Conservation (phyloP, 176 grass and related monocot species). For the Eragrostis curvula region DNA sequence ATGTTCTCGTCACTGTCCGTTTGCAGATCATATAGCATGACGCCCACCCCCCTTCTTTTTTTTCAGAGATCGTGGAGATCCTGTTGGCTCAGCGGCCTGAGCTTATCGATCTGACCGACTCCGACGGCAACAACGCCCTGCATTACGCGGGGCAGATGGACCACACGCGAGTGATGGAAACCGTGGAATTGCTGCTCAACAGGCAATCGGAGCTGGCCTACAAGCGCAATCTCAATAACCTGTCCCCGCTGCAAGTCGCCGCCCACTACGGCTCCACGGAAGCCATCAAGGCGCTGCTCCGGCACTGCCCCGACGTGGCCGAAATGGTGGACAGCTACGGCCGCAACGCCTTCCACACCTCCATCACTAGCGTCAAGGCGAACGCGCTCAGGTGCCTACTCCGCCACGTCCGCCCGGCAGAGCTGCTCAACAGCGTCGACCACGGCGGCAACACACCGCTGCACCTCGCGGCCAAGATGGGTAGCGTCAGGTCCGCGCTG, state of each 20-base stretch:
- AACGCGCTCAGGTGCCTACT: constrained; percentile 56
- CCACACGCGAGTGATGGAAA: constrained; percentile 38
- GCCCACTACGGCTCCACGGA: constrained; percentile 47
- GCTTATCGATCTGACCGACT: constrained; percentile 41
- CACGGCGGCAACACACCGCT: constrained; percentile 45
- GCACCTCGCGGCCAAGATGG: constrained; percentile 50
- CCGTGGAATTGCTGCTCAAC: constrained; percentile 54
- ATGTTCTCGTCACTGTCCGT: background rate
- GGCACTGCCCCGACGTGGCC: constrained; percentile 47
- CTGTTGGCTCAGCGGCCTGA: constrained; percentile 37
- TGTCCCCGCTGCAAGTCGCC: constrained; percentile 61
- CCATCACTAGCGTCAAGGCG: constrained; percentile 42
- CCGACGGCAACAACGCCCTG: constrained; percentile 54
- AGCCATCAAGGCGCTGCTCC: constrained; percentile 53
- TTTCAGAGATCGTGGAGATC: constrained; percentile 58
- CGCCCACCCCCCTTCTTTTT: background rate
- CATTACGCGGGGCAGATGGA: constrained; percentile 74
- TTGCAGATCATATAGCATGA: background rate
- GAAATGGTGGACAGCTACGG: constrained; percentile 47
- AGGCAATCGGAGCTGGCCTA: constrained; percentile 50
- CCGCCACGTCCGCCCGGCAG: constrained; percentile 20
- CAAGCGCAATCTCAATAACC: background rate
- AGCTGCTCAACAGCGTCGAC: constrained; percentile 62
- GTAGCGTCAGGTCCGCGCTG: constrained; percentile 41
- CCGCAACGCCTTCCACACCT: constrained; percentile 53